Percentiles rank a stretch among this genome's conserved stretches.
Conservation (phyloP, 148 eudicot genomes). For the Chenopodium album region DNA sequence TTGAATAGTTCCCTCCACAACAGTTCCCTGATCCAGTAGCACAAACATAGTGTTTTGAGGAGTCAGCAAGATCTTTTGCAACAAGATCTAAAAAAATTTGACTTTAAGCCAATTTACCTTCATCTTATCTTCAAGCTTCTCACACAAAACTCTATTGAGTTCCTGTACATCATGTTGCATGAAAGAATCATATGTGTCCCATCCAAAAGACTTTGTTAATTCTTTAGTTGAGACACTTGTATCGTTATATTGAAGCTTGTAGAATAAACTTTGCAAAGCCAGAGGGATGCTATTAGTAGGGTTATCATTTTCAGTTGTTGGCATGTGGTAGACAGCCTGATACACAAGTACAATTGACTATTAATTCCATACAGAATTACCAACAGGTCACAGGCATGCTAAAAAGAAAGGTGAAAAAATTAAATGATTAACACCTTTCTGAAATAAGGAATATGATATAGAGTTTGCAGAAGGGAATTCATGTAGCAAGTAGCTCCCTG, state of each 20-base stretch:
- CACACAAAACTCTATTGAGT: constrained; percentile 85
- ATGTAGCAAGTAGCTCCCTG: constrained; percentile 99
- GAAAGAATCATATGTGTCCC: constrained; percentile 99
- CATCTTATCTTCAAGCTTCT: constrained; percentile 98
- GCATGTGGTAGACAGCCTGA: constrained; percentile 99
- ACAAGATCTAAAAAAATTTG: not conserved
- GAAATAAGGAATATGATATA: constrained; percentile 92
- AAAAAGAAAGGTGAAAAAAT: not conserved
- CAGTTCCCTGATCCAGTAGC: constrained; percentile 76
- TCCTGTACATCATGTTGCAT: constrained; percentile 99
- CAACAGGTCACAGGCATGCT: not conserved
- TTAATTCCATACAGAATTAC: not conserved
- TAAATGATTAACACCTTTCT: constrained; percentile 63
- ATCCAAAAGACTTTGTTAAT: constrained; percentile 94
- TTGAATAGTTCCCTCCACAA: constrained; percentile 98
- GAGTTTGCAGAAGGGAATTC: constrained; percentile 93
- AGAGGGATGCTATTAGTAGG: constrained; percentile 84
- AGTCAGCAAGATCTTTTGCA: constrained; percentile 1
- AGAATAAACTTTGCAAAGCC: constrained; percentile 95
- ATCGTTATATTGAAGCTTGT: constrained; percentile 90
- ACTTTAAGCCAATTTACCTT: constrained; percentile 47
- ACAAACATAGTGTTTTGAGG: constrained; percentile 1
- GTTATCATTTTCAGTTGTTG: constrained; percentile 97
- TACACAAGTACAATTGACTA: constrained; percentile 18
- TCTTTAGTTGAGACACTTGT: constrained; percentile 95